Evolutionary conservation across 225 moss, liverwort and hornwort genomes (phyloP).

Genomic region (Takakia lepidozioides): DNA sequence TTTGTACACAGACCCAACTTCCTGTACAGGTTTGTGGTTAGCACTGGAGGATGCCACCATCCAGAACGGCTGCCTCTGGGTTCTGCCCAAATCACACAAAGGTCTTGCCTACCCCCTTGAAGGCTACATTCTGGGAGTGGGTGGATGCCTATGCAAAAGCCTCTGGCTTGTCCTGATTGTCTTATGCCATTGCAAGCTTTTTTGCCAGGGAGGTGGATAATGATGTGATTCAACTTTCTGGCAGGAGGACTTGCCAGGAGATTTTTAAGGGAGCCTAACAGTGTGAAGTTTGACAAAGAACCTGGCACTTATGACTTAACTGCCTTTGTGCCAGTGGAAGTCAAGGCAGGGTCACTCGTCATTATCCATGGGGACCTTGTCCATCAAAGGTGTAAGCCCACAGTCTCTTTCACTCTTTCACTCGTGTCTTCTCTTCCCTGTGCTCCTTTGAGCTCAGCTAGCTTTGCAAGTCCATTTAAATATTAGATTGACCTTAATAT

Average conservation of each 20-base stretch:
- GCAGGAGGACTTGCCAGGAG: conserved; percentile 54
- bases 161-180: too few relatives aligned
- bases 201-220: too few relatives aligned
- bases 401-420: too few relatives aligned
- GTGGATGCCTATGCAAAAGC: too few relatives aligned
- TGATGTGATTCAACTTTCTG: too few relatives aligned
- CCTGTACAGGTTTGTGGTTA: conserved; percentile 81
- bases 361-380: conserved; percentile 78
- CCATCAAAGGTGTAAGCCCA: conserved; percentile 64
- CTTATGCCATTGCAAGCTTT: too few relatives aligned
- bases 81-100: conserved; percentile 83
- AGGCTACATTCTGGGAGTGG: too few relatives aligned
- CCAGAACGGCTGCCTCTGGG: conserved; percentile 91
- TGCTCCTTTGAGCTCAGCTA: too few relatives aligned
- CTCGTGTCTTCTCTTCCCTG: too few relatives aligned
- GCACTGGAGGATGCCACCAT: conserved; percentile 79
- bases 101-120: conserved; percentile 14
- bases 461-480: too few relatives aligned
- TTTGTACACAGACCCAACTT: conserved; percentile 69
- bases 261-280: conserved; percentile 33
- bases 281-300: conserved; percentile 42
- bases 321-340: conserved; percentile 71
- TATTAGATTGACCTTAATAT: too few relatives aligned
- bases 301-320: conserved; percentile 42
- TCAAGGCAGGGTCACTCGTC: conserved; percentile 94